phyloP scores from a whole-genome alignment of 2,329 filamentous ascomycete species.

The Rutstroemia sp. region DNA sequence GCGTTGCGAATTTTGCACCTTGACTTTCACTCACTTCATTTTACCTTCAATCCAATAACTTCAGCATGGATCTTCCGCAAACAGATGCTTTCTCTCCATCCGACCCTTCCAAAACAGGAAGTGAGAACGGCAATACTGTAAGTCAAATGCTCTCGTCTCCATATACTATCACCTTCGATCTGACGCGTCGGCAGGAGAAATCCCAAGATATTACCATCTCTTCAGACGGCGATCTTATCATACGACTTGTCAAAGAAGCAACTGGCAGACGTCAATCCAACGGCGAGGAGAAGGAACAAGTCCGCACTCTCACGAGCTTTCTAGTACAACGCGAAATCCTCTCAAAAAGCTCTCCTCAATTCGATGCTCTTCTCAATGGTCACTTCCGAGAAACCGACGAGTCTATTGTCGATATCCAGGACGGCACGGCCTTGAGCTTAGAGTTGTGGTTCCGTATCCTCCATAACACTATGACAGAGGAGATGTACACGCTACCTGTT shows the following conservation, averaged over 20 bases:
- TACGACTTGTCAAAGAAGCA: background rate
- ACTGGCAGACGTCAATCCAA: background rate
- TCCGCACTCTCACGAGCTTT: background rate
- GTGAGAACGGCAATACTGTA: too few species aligned
- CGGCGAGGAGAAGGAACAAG: background rate
- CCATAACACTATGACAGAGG: conserved; percentile 8
- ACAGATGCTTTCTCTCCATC: too few species aligned
- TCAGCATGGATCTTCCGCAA: too few species aligned
- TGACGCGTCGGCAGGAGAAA: background rate
- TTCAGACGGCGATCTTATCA: background rate
- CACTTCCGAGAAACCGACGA: background rate
- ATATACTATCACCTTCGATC: background rate
- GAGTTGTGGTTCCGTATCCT: conserved; percentile 15
- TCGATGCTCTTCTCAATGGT: background rate
- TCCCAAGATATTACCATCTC: background rate
- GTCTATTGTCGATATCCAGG: conserved; percentile 8
- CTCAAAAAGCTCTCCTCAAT: background rate
- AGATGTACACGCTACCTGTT: conserved; percentile 4
- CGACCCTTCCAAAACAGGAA: too few species aligned
- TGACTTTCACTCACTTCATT: too few species aligned
- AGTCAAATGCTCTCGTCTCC: background rate
- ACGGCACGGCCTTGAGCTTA: conserved; percentile 9
- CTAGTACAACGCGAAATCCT: background rate
- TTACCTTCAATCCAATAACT: too few species aligned
- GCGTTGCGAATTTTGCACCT: too few species aligned